Base-by-base conservation (phyloP, 345 rosid genomes). In the Boechera retrofracta region DNA sequence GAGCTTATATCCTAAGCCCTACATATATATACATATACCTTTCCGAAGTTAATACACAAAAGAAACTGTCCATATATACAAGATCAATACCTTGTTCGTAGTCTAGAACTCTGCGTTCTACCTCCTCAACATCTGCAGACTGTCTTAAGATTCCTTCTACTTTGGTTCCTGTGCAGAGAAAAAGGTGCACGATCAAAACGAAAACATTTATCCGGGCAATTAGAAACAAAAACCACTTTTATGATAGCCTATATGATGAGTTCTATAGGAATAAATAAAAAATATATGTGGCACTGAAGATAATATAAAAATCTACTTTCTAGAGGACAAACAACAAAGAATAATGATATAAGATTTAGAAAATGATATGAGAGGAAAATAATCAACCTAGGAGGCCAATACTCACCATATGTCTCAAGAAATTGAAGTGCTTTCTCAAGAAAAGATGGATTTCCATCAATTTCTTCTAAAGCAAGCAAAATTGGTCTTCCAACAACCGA, bases 61-160 rank as follows among this genome's bases (percentile, higher is more conserved):
- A 82, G 32, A 67, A 32, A 41, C 13, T 63, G 49, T 67, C 53
- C 36, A 75, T 62, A 53, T 44, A 42, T 48, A 63, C 9, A 52
- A 38, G 60, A 70, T 58, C 24, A 58, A 42, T 83, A 94, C 99
- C 99, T 83, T 90, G 96, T 67, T 94, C 99, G 72, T 94, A 94
- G 75, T 89, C 95, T 77, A 84, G 92, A 79, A 92, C 97, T 83
- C 98, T 90, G 35, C 68, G 88, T 71, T 94, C 98, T 44, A 94
- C 99, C 88, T 94, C 97, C 87, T 94, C 99, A 73, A 94, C 97
- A 83, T 94, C 99, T 28, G 99, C 99, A 64, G 98, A 85, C 78
- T 90, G 99, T 60, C 99, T 85, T 79, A 94, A 80, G 78, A 94
- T 90, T 73, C 99, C 99, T 80, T 94, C 99, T 47, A 89, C 92